A percentile compares a stretch with the other conserved stretches of the same genome.
Conservation (phyloP, 805 yeast genomes). For the Saccharomycopsis selenospora region DNA sequence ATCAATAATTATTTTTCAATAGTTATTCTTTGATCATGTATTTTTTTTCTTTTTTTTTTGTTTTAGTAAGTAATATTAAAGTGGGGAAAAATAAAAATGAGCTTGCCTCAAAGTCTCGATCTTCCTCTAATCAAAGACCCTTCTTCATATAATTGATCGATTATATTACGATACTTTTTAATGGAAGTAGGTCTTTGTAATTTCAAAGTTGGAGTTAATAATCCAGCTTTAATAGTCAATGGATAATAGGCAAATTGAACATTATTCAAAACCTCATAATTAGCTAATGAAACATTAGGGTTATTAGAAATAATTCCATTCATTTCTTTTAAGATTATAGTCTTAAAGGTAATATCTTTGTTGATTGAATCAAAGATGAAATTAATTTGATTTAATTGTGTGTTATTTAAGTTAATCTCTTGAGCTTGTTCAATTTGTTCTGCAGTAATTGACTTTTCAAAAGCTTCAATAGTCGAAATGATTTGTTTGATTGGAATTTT, state of each 20-base stretch:
- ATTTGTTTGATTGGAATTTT: background rate
- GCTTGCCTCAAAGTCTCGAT: constrained; percentile 1
- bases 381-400: constrained; percentile 1
- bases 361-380: constrained; percentile 3
- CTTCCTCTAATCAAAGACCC: constrained; percentile 27
- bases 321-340: constrained; percentile 7
- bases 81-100: too few species aligned
- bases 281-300: constrained; percentile 33
- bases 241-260: constrained; percentile 48
- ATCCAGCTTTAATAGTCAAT: constrained; percentile 48
- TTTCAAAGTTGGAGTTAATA: constrained; percentile 62
- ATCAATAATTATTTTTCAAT: too few species aligned
- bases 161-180: constrained; percentile 34
- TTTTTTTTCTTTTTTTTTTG: too few species aligned
- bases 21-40: too few species aligned
- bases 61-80: too few species aligned
- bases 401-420: constrained; percentile 6
- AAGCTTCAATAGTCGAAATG: background rate
- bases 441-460: constrained; percentile 3
- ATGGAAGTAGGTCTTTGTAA: constrained; percentile 45
- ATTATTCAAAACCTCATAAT: constrained; percentile 58
- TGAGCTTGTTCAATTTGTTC: constrained; percentile 13
- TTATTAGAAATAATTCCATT: constrained; percentile 8
- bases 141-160: constrained; percentile 42
- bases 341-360: background rate